phyloP scores from a whole-genome alignment of 2,329 filamentous ascomycete genomes.

The Pseudocercospora eumusae region DNA sequence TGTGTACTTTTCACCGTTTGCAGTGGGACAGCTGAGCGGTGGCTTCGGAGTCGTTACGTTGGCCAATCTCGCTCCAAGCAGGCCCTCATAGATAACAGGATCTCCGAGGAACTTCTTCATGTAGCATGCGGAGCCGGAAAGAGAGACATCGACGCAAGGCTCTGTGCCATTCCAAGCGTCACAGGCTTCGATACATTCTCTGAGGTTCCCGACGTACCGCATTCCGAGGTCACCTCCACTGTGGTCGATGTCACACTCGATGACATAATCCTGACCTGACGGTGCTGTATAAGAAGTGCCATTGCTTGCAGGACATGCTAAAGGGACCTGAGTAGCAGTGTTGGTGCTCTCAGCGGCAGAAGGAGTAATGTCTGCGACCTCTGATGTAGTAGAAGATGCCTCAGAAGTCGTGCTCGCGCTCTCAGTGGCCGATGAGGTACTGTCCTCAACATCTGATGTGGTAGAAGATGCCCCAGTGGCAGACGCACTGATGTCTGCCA shows the following conservation, averaged over 20 bases:
- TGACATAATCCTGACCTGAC: slow-evolving; percentile 30
- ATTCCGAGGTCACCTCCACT: slow-evolving; percentile 33
- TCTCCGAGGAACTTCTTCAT: slow-evolving; percentile 10
- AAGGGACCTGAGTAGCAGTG: slow-evolving; percentile 1
- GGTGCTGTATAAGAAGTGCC: slow-evolving; percentile 27
- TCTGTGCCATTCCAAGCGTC: slow-evolving; percentile 20
- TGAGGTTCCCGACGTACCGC: slow-evolving; percentile 23
- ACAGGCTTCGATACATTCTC: slow-evolving; percentile 32
- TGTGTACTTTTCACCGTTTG: slow-evolving; percentile 28
- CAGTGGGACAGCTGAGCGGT: slow-evolving; percentile 25
- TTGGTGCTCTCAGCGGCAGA: background rate
- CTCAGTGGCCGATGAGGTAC: background rate
- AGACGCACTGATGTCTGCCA: too few relatives aligned
- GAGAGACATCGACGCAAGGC: slow-evolving; percentile 31
- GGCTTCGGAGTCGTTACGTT: background rate
- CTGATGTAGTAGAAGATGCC: background rate
- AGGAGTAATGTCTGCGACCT: background rate
- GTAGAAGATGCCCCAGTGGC: too few relatives aligned
- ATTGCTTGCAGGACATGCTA: slow-evolving; percentile 30
- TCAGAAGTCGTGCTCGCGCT: background rate
- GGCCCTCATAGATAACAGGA: background rate
- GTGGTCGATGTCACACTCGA: slow-evolving; percentile 38
- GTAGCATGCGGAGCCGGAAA: slow-evolving; percentile 27
- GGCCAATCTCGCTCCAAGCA: slow-evolving; percentile 10
- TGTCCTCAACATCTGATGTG: too few relatives aligned